Percentiles rank a stretch among this genome's conserved stretches.
Evolutionary conservation across 23 red algal genomes (phyloP).

Genomic region (Gracilaria gracilis): DNA sequence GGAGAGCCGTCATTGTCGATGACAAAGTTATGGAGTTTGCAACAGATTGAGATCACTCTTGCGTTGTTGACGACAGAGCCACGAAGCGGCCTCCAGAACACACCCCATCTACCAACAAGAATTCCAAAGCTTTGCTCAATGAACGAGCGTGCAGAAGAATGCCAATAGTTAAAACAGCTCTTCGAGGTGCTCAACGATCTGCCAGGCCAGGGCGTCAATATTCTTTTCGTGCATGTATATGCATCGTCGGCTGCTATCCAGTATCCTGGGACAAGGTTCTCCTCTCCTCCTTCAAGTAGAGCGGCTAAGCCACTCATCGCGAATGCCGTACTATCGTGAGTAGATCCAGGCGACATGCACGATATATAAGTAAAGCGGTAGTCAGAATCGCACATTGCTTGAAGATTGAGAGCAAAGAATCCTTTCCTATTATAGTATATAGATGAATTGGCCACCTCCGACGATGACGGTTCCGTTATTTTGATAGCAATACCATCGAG

Average conservation of each 20-base stretch:
- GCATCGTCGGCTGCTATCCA: conserved; percentile 18
- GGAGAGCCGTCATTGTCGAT: not conserved
- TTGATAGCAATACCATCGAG: conserved; percentile 21
- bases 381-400: conserved; percentile 25
- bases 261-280: not conserved
- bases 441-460: too few species aligned
- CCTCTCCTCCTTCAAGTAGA: too few species aligned
- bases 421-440: not conserved
- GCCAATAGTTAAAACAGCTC: conserved; percentile 7
- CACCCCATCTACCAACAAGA: not conserved
- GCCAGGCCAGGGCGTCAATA: conserved; percentile 34
- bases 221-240: not conserved
- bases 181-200: not conserved
- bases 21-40: conserved; percentile 25
- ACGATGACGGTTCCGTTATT: not conserved
- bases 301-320: not conserved
- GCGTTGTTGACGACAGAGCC: not conserved
- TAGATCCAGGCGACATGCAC: not conserved
- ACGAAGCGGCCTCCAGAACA: not conserved
- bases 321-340: not conserved
- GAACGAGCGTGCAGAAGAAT: not conserved
- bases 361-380: conserved; percentile 18
- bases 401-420: not conserved
- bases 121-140: conserved; percentile 25
- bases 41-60: not conserved